Evolutionary conservation across 768 basidiomycete species (phyloP).

Genomic region (Leucosporidium creatinivorum): DNA sequence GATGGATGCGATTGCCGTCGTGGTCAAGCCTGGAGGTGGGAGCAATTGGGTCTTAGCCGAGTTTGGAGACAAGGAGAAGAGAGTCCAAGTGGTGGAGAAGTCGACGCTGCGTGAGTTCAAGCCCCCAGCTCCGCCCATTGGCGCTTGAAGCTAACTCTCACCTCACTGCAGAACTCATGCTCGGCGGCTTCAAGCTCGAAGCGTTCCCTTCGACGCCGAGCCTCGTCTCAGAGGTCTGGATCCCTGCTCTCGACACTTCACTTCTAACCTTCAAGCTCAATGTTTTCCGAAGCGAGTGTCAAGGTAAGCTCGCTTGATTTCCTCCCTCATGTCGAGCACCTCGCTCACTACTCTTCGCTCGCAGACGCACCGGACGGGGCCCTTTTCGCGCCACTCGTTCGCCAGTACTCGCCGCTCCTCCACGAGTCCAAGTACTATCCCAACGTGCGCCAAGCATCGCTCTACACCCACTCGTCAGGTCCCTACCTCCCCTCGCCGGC

Average conservation of each 20-base stretch:
- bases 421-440: constrained; percentile 68
- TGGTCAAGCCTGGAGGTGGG: not conserved
- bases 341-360: not conserved
- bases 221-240: constrained; percentile 14
- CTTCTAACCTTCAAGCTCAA: constrained; percentile 16
- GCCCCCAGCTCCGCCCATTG: too few relatives aligned
- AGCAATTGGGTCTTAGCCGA: constrained; percentile 19
- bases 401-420: constrained; percentile 53
- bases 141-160: not conserved
- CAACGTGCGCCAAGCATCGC: constrained; percentile 39
- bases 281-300: constrained; percentile 7
- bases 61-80: constrained; percentile 6
- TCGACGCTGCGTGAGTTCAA: constrained; percentile 8
- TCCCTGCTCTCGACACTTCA: constrained; percentile 22
- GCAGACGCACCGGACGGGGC: constrained; percentile 30
- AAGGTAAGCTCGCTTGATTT: constrained; percentile 2
- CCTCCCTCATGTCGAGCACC: not conserved
- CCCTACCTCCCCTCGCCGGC: constrained; percentile 52
- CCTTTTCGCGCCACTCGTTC: constrained; percentile 59
- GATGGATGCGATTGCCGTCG: not conserved
- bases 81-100: constrained; percentile 10
- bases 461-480: constrained; percentile 63
- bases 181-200: constrained; percentile 1
- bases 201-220: not conserved
- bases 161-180: not conserved